These are phyloP conservation scores for Coemansia furcata DNA, from an alignment of 192 early-diverging fungal species.

Conservation along the genomic window DNA sequence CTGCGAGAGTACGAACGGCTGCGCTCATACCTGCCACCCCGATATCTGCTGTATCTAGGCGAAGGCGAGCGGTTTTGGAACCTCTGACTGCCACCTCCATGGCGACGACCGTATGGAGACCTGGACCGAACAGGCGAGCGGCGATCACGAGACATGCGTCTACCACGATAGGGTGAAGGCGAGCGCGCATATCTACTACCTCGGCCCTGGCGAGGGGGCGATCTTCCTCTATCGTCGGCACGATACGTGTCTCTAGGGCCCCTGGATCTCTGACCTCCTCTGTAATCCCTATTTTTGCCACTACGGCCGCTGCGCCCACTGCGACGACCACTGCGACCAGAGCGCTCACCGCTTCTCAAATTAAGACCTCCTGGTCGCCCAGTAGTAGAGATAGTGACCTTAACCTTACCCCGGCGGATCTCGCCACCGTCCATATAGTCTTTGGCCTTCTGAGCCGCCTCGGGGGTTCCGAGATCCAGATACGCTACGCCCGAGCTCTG, in stretches of 20 bases:
- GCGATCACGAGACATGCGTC: slow-evolving; percentile 16
- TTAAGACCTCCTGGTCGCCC: background rate
- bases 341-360: background rate
- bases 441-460: slow-evolving; percentile 11
- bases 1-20: slow-evolving; percentile 47
- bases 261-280: background rate
- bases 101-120: slow-evolving; percentile 25
- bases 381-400: background rate
- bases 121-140: slow-evolving; percentile 32
- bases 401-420: slow-evolving; percentile 13
- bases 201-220: slow-evolving; percentile 13
- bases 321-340: background rate
- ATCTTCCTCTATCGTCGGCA: background rate
- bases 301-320: background rate
- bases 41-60: slow-evolving; percentile 25
- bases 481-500: background rate
- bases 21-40: slow-evolving; percentile 28
- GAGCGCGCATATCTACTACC: slow-evolving; percentile 23
- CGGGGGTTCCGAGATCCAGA: background rate
- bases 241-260: background rate
- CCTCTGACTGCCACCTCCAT: slow-evolving; percentile 5
- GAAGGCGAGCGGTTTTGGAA: slow-evolving; percentile 37
- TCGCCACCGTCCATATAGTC: slow-evolving; percentile 41
- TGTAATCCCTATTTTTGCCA: background rate
- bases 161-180: slow-evolving; percentile 31